Conservation (phyloP, 352 stramenopile genomes). For the Pythium brassicae region DNA sequence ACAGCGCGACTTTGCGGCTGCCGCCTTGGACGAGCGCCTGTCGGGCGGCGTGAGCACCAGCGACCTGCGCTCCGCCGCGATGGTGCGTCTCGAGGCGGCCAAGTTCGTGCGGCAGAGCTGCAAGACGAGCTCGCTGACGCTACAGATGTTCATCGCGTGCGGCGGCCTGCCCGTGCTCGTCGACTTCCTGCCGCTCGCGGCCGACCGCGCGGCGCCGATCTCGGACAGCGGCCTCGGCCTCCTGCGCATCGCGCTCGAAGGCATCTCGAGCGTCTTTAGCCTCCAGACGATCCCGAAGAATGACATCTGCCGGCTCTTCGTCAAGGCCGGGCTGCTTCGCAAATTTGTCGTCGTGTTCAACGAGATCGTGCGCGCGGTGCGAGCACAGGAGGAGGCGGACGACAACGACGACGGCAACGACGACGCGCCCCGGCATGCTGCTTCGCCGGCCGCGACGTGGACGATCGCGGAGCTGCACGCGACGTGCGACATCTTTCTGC, state of each 20-base stretch:
- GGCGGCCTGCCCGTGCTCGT: slow-evolving; percentile 84
- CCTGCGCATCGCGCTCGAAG: slow-evolving; percentile 84
- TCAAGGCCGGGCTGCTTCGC: slow-evolving; percentile 87
- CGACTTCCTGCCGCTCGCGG: slow-evolving; percentile 66
- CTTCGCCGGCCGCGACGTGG: too few relatives aligned
- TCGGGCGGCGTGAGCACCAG: slow-evolving; percentile 18
- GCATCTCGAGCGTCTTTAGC: slow-evolving; percentile 88
- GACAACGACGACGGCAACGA: too few relatives aligned
- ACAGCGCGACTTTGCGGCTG: slow-evolving; percentile 34
- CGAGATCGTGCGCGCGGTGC: slow-evolving; percentile 50
- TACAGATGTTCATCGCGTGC: slow-evolving; percentile 93
- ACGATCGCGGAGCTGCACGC: slow-evolving; percentile 65
- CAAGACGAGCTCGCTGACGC: slow-evolving; percentile 80
- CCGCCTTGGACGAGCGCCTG: slow-evolving; percentile 1
- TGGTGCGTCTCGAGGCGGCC: slow-evolving; percentile 80
- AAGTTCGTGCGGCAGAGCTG: slow-evolving; percentile 88
- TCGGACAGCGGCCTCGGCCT: slow-evolving; percentile 47
- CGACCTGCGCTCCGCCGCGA: slow-evolving; percentile 28
- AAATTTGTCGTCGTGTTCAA: slow-evolving; percentile 88
- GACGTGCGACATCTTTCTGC: slow-evolving; percentile 85
- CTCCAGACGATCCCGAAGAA: slow-evolving; percentile 91
- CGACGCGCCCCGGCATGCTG: too few relatives aligned
- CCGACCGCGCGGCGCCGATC: slow-evolving; percentile 7
- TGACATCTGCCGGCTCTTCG: slow-evolving; percentile 93
- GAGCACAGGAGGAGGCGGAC: not conserved